Base-by-base conservation (phyloP, 371 early-diverging fungal species). In the Syncephalastrum monosporum region DNA sequence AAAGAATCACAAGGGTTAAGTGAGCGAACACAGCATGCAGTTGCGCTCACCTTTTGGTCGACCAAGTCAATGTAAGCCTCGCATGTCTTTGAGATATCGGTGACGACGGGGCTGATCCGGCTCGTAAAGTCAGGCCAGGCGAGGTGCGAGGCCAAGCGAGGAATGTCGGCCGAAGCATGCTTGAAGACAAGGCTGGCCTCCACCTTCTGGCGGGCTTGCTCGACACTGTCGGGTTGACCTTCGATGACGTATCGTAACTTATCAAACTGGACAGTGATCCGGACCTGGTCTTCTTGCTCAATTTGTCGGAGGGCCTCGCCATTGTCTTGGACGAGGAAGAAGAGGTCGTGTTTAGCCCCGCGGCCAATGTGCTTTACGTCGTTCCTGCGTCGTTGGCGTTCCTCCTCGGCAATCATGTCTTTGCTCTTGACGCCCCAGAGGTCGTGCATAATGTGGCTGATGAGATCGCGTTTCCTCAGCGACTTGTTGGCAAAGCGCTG, bases 251-350 rank as follows among this genome's bases (percentile, higher is more conserved):
- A 74, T 12, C 49, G 38, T 2, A 29, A 49, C 13, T 61, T 29
- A 7, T 52, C 47, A 1, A 69, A 63, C 43, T 68, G 61, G 10
- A 74, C 62, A 8, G 63, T 64, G 13, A 74, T 60, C 14, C 58
- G 54, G 0, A 68, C 74, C 41, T 74, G 25, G 51, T 67, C 43
- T 10, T 46, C 24, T 16, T 60, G 24, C 47, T 75, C 75, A 21
- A 75, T 70, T 2, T 52, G 29, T 42, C 65, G 44, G 15, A 75
- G 52, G 3, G 58, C 68, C 5, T 53, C 50, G 6, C 72, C 75
- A 49, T 75, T 65, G 14, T 70, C 69, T 10, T 64, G 64, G 52
- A 75, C 64, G 38, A 69, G 55, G 24, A 75, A 75, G 41, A 75
- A 75, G 41, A 75, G 41, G 24, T 75, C 66, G 8, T 69, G 59